These are phyloP conservation scores for Rhodosporidiobolus sp. DNA, from an alignment of 768 basidiomycete species.

Conservation along the genomic window DNA sequence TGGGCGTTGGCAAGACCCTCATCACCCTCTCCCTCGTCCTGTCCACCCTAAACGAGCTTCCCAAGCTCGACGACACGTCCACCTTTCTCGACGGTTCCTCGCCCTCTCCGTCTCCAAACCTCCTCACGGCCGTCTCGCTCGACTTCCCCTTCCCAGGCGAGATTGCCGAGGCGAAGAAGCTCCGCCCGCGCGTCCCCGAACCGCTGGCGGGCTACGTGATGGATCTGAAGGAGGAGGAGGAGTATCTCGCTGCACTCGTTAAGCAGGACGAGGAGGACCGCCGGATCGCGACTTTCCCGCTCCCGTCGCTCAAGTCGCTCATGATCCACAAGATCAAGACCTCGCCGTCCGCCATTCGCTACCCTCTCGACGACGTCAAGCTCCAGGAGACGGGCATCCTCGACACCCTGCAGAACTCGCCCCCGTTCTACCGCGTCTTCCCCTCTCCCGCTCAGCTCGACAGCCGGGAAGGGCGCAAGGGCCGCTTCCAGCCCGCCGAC, in stretches of 20 bases:
- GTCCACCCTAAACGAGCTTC: slow-evolving; percentile 42
- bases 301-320: slow-evolving; percentile 23
- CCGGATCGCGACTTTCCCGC: background rate
- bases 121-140: slow-evolving; percentile 17
- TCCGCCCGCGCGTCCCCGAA: slow-evolving; percentile 14
- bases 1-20: slow-evolving; percentile 50
- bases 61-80: slow-evolving; percentile 27
- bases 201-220: slow-evolving; percentile 8
- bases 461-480: slow-evolving; percentile 35
- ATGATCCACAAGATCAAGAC: slow-evolving; percentile 14
- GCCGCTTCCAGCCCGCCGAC: slow-evolving; percentile 13
- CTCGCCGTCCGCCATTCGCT: background rate
- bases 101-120: slow-evolving; percentile 3
- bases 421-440: slow-evolving; percentile 30
- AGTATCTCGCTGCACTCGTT: background rate
- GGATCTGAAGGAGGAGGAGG: background rate
- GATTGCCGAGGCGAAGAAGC: slow-evolving; percentile 2
- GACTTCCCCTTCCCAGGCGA: slow-evolving; percentile 24
- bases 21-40: slow-evolving; percentile 47
- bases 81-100: slow-evolving; percentile 33
- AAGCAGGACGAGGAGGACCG: background rate
- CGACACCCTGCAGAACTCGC: slow-evolving; percentile 2
- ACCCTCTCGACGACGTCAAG: slow-evolving; percentile 3
- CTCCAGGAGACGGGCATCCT: background rate
- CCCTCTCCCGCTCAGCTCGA: slow-evolving; percentile 11